phyloP scores from a whole-genome alignment of 1,284 basidiomycete species.

The Schizophyllum commune region DNA sequence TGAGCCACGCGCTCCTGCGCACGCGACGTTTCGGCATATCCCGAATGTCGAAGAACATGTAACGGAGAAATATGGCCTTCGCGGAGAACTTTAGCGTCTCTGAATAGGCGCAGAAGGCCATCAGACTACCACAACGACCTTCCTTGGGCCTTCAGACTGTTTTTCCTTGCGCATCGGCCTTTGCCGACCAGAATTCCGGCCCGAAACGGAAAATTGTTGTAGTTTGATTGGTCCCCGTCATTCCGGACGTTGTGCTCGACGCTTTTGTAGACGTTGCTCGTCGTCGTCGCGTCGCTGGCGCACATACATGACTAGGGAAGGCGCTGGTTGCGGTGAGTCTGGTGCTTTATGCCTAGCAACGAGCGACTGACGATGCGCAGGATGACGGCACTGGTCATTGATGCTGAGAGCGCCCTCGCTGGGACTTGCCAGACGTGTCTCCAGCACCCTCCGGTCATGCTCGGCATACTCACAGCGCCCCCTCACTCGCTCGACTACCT shows the following conservation, averaged over 20 bases:
- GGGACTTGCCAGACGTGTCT: conserved; percentile 40
- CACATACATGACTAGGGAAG: not conserved
- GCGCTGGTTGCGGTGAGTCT: not conserved
- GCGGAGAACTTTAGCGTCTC: not conserved
- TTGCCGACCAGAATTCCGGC: not conserved
- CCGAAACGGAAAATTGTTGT: not conserved
- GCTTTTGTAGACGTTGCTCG: not conserved
- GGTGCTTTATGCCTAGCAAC: not conserved
- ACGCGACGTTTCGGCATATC: not conserved
- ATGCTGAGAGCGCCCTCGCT: conserved; percentile 76
- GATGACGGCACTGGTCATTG: conserved; percentile 68
- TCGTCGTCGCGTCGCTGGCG: not conserved
- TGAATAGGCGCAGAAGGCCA: not conserved
- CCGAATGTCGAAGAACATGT: not conserved
- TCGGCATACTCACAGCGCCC: conserved; percentile 7
- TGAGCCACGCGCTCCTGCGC: too few species aligned
- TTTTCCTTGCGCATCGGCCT: not conserved
- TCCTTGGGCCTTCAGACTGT: not conserved
- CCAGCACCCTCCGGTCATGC: conserved; percentile 22
- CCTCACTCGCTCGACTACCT: conserved; percentile 1
- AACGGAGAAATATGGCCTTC: too few species aligned
- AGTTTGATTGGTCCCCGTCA: not conserved
- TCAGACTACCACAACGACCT: not conserved
- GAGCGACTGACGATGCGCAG: conserved; percentile 23
- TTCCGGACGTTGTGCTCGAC: not conserved